phyloP scores from a whole-genome alignment of 148 eudicot species.

The Chenopodium quinoa region DNA sequence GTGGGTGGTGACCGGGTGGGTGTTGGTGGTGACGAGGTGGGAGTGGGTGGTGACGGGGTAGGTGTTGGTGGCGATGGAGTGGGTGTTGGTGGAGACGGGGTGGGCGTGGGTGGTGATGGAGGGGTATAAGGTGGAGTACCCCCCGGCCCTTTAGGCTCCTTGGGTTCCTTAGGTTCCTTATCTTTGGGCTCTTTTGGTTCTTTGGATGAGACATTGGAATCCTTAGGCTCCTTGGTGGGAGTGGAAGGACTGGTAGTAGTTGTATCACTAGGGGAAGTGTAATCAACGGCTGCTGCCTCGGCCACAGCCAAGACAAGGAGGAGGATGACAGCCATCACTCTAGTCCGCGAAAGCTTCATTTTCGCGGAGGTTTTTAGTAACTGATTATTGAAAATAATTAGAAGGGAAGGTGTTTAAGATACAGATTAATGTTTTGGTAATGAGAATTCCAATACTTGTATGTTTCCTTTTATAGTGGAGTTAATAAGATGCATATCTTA shows the following conservation, averaged over 20 bases:
- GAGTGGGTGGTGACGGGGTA: background rate
- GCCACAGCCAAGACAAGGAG: slow-evolving; percentile 9
- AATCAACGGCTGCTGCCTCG: background rate
- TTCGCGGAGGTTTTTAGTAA: background rate
- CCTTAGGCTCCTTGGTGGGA: no score
- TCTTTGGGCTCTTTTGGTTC: background rate
- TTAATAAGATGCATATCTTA: background rate
- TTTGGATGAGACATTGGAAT: background rate
- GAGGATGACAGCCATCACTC: background rate
- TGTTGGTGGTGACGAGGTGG: background rate
- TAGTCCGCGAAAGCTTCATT: background rate
- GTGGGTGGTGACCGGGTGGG: background rate
- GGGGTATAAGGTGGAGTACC: background rate
- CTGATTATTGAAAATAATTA: background rate
- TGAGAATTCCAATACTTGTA: background rate
- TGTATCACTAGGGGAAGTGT: background rate
- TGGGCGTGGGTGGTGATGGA: background rate
- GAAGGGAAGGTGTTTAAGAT: background rate
- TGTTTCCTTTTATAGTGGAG: slow-evolving; percentile 4
- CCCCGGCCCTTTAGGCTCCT: background rate
- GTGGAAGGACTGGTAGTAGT: background rate
- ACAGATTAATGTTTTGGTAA: background rate
- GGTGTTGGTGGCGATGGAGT: background rate
- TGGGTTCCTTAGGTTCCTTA: background rate
- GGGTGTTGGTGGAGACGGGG: background rate